These are phyloP conservation scores for Hypoxylon sp. DNA, from an alignment of 2,329 filamentous ascomycete genomes.

Conservation along the genomic window DNA sequence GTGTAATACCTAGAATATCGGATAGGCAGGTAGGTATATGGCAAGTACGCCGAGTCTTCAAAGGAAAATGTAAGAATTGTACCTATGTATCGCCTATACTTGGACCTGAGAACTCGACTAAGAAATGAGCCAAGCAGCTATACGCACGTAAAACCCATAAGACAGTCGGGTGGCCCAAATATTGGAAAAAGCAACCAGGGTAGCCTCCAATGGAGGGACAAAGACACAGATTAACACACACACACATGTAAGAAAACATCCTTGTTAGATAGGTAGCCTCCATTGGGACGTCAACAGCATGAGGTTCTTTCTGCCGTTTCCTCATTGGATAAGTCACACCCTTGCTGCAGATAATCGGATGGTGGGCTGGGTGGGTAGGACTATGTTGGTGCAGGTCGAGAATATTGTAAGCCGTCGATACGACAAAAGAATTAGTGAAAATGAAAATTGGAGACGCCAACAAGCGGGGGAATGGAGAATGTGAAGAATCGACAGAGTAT, in stretches of 20 bases:
- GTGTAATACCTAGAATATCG: not conserved
- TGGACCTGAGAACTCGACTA: constrained; percentile 26
- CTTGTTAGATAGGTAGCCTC: constrained; percentile 24
- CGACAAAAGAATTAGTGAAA: constrained; percentile 27
- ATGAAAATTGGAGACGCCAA: constrained; percentile 13
- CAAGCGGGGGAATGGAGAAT: constrained; percentile 12
- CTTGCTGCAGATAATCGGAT: constrained; percentile 33
- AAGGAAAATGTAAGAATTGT: not conserved
- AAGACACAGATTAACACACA: constrained; percentile 29
- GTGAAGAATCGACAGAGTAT: constrained; percentile 1
- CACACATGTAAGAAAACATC: constrained; percentile 37
- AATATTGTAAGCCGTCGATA: constrained; percentile 34
- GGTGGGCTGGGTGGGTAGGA: constrained; percentile 43
- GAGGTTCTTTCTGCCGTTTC: constrained; percentile 18
- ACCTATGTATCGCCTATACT: constrained; percentile 7
- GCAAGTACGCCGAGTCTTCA: constrained; percentile 1
- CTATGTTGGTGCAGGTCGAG: constrained; percentile 29
- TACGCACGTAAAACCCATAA: not conserved
- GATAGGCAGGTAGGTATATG: constrained; percentile 1
- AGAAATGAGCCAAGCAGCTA: constrained; percentile 12
- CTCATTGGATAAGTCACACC: constrained; percentile 33
- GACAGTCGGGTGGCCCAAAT: constrained; percentile 4
- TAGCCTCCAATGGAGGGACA: constrained; percentile 21
- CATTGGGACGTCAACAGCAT: constrained; percentile 31
- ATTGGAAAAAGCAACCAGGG: constrained; percentile 21